These are phyloP conservation scores for Hyaloperonospora arabidopsidis DNA, from an alignment of 352 stramenopile species.

Conservation along the genomic window DNA sequence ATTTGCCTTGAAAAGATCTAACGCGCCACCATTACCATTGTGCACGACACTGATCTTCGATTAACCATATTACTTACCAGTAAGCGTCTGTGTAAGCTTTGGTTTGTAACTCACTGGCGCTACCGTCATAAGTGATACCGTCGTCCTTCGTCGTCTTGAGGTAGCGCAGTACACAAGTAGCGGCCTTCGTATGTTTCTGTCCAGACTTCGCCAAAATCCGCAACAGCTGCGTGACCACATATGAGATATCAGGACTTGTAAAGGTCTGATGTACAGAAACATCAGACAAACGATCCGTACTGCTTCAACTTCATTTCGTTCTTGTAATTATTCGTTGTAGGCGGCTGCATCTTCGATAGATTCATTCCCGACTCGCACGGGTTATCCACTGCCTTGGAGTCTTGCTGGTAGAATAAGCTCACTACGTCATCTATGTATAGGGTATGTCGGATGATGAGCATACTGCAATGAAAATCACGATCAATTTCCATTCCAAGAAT, in stretches of 20 bases:
- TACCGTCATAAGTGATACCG: neutral
- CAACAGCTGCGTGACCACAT: neutral
- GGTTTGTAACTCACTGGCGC: neutral
- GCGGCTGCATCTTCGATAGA: conserved; percentile 4
- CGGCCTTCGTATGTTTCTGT: neutral
- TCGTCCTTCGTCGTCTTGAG: neutral
- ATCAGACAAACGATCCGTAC: neutral
- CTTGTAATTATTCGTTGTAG: neutral
- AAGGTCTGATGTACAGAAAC: neutral
- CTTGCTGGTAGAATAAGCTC: conserved; percentile 2
- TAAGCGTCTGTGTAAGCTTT: too few species aligned
- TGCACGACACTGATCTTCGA: too few species aligned
- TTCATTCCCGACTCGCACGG: conserved; percentile 4
- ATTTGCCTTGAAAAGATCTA: too few species aligned
- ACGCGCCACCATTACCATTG: too few species aligned
- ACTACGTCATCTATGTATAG: conserved; percentile 4
- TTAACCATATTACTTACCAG: too few species aligned
- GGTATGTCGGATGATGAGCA: neutral
- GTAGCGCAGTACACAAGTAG: neutral
- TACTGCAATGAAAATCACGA: neutral
- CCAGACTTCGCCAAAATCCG: neutral
- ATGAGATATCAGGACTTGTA: neutral
- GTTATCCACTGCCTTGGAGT: conserved; percentile 3
- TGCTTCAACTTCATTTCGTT: neutral
- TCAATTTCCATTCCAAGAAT: neutral